phyloP scores from a whole-genome alignment of 345 rosid genomes.

The Citrus cavaleriei region DNA sequence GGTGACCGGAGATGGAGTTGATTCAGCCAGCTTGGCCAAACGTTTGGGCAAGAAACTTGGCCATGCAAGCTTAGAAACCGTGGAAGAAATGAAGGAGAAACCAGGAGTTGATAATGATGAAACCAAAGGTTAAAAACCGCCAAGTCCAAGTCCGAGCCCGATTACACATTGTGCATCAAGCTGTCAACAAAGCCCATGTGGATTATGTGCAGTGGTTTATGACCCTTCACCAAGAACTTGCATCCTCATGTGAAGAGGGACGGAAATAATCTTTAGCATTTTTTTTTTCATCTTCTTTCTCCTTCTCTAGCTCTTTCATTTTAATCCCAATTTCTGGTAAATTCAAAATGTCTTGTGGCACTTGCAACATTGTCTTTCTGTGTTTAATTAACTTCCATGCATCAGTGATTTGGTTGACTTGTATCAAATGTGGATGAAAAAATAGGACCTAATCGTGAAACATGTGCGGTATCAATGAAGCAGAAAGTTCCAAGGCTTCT shows the following conservation, averaged over 20 bases:
- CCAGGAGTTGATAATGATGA: no score
- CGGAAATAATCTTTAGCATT: neutral
- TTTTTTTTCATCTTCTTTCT: neutral
- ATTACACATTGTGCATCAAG: neutral
- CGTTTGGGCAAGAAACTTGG: slow-evolving; percentile 11
- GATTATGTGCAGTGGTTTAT: neutral
- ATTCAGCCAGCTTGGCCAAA: slow-evolving; percentile 8
- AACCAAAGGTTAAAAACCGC: neutral
- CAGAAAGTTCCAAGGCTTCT: neutral
- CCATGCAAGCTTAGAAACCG: neutral
- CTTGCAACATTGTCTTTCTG: neutral
- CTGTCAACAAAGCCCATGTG: neutral
- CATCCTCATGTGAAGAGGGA: neutral
- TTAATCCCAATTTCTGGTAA: neutral
- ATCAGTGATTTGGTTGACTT: neutral
- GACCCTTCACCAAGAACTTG: neutral
- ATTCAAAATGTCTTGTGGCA: neutral
- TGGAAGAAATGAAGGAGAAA: slow-evolving; percentile 1
- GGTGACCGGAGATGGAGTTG: slow-evolving; percentile 16
- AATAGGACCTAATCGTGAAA: no score
- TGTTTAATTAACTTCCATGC: neutral
- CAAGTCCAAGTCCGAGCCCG: neutral
- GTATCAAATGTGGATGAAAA: no score
- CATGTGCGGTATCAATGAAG: neutral
- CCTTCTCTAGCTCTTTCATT: neutral